Evolutionary conservation across 768 basidiomycete genomes (phyloP), one percentile per base, ranked within the genome.

Genomic region (Boletus rufocinnamomeus): DNA sequence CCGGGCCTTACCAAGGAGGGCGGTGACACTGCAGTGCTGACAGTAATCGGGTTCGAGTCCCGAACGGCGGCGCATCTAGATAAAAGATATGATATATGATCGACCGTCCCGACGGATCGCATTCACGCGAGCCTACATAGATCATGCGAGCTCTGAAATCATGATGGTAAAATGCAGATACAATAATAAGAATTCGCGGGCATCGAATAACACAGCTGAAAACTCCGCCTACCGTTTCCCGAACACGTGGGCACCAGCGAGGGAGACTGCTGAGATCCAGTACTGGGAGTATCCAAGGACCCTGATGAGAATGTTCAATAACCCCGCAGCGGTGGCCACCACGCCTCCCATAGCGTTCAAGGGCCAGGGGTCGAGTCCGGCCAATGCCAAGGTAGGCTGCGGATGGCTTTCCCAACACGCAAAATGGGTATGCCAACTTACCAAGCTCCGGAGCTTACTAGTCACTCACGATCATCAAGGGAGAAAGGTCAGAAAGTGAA

Each of bases 381-480:
- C 37, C 25, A 51, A 14, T 17, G 5, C 27, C 9, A 6, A 6
- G 5, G 28, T 28, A 6, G 28, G 32, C 40, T 14, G 17, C 38
- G 19, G 28, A 44, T 21, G 46, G 30, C 32, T 37, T 32, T 41
- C 27, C 38, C 32, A 19, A 11, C 37, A 14, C 19, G 14, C 45
- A 45, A 46, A 37, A 50, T 4, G 25, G 6, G 16, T 19, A n/a
- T 17, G 32, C 3, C 3, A 6, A 32, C 11, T 34, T 34, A 13
- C 32, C 44, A 35, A 40, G 41, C 27, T 35, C 16, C 30, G 25
- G 2, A 52, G 16, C 10, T 37, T 41, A 9, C 23, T 50, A 13
- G 14, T 17, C 17, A 40, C 19, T 6, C 58, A 60, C 60, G 65
- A 56, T 60, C 65, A 64, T 64, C 30, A 67, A 55, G 66, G 67